phyloP scores from a whole-genome alignment of 345 rosid species.

The Kernera saxatilis region DNA sequence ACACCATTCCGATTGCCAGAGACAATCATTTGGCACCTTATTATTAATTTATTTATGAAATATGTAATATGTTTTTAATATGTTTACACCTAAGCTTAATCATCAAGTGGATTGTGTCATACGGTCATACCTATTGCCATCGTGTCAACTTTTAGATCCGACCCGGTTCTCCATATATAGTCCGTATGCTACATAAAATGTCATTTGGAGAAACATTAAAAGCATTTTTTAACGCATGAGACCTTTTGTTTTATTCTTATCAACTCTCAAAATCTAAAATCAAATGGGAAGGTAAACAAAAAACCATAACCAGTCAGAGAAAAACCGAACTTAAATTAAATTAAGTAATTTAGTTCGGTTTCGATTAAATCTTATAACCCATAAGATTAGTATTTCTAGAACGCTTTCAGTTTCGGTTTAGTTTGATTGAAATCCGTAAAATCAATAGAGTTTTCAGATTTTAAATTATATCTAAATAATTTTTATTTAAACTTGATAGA shows the following conservation, averaged over 20 bases:
- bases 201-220: background rate
- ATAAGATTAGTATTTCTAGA: background rate
- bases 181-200: background rate
- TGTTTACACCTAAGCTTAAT: background rate
- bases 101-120: background rate
- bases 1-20: slow-evolving; percentile 7
- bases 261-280: background rate
- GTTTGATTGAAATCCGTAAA: background rate
- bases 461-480: background rate
- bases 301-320: background rate
- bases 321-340: background rate
- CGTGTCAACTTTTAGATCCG: background rate
- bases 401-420: background rate
- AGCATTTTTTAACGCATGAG: background rate
- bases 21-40: slow-evolving; percentile 27
- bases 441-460: background rate
- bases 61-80: background rate
- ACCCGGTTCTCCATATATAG: background rate
- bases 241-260: background rate
- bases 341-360: background rate
- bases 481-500: background rate
- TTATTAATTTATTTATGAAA: background rate
- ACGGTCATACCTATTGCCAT: background rate
- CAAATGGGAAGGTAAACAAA: background rate
- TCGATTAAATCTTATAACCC: background rate